Base-by-base conservation (phyloP, 176 grass and related monocot genomes). In the Oryza rufipogon region DNA sequence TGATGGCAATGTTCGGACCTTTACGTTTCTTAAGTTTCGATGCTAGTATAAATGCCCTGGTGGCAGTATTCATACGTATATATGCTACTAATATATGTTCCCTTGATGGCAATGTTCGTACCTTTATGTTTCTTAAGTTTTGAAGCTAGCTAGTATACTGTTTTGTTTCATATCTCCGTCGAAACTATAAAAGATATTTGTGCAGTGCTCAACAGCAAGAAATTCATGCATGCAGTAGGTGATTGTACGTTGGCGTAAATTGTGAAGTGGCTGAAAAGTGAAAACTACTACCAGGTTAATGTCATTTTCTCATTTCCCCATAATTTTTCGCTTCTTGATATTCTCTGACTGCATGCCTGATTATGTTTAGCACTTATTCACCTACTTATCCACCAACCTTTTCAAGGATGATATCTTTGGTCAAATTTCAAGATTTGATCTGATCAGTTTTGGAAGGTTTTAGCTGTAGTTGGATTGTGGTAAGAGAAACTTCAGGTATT, bases 381-480 rank as follows among this genome's bases (percentile, higher is more conserved):
- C 75, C 69, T 58, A 84, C 33, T 38, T 78, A 14, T 64, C 20
- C 20, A 82, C 79, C 78, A 76, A 82, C 86, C 1, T 83, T 82
- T 39, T 64, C 34, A 68, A 56, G 25, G 46, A 75, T 22, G 34
- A 68, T 74, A 63, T 48, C 11, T 70, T 65, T 14, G 46, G 71
- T 81, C 71, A 71, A 76, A 81, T 70, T 70, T 89, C 52, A 19
- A 73, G 32, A 42, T 23, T 2, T 7, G 1, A 34, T 25, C 51
- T 64, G 1, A n/a, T 19, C 63, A 9, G 56, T 26, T 54, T 65
- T 11, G 5, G 17, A 14, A 32, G 56, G n/a, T 23, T 49, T 28
- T 75, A 47, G 81, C 36, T 51, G 13, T 17, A 36, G 75, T 28
- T 67, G 70, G 25, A 20, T 75, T 75, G 6, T 80, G 64, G 70